Evolutionary conservation across 352 stramenopile genomes (phyloP), one percentile per base, ranked within the genome.

Genomic region (Globisporangium carolinianum): DNA sequence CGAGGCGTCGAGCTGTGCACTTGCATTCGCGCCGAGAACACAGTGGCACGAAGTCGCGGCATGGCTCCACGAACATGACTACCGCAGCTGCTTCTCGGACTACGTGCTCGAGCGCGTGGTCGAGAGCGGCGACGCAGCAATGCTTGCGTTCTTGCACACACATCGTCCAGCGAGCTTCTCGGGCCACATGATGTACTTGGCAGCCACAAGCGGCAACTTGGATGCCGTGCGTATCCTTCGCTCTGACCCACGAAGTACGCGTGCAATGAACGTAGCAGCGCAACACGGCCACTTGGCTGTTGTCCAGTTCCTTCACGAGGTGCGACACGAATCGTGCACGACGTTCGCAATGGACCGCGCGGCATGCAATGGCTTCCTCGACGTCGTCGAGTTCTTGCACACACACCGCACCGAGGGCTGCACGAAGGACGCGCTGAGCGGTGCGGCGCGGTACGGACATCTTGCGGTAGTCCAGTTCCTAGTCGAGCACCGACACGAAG

Each of bases 341-440:
- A 18, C 5, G 14, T 46, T 51, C 14, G 60, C 60, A 15, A 66
- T 66, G 60, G 57, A 66, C 38, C 42, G 61, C 43, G 61, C 61
- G 4, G 60, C 60, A 6, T 61, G 53, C 60, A 57, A 65, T 18
- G 60, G 54, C 9, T 66, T 62, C 48, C 60, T 62, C 24, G n/a
- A 45, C 37, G 39, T 50, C 37, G 55, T 61, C 3, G 7, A 8
- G 15, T 61, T 51, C 37, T 32, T 55, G 38, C 55, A 61, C 50
- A 49, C 18, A 15, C 35, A 61, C 37, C 55, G 47, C 18, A 17
- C 55, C 7, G 55, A 55, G 10, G 47, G 55, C 0, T 61, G 47
- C 55, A 61, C 47, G 47, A 55, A 55, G 36, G 47, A 47, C 12
- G 55, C 55, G 10, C 55, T 61, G 37, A 55, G 14, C 10, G 55